A percentile compares a stretch with the other conserved stretches of the same genome.
Conservation (phyloP, 179 eudicot species). For the Beta macrorhiza region DNA sequence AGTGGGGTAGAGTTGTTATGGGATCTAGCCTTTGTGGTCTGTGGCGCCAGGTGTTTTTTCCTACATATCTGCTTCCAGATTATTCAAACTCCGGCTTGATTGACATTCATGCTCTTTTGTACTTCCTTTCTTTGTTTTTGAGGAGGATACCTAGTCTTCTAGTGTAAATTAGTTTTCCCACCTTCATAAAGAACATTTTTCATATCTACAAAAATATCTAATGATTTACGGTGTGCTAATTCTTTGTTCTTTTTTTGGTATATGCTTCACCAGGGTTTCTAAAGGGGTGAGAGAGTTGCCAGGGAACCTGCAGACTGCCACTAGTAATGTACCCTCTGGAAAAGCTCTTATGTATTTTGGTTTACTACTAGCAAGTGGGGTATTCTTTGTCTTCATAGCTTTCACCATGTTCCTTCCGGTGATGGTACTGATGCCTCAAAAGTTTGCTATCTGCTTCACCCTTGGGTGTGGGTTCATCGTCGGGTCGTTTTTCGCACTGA, state of each 20-base stretch:
- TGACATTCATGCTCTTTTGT: background rate
- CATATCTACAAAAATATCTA: background rate
- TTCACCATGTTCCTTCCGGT: slow-evolving; percentile 96
- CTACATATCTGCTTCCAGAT: background rate
- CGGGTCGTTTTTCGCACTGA: slow-evolving; percentile 90
- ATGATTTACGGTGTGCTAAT: background rate
- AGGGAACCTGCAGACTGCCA: slow-evolving; percentile 88
- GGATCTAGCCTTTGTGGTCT: background rate
- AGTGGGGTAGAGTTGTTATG: background rate
- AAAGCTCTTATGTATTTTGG: slow-evolving; percentile 93
- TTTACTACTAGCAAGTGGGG: slow-evolving; percentile 78
- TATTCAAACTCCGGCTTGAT: background rate
- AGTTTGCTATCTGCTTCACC: slow-evolving; percentile 93
- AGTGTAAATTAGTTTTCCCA: background rate
- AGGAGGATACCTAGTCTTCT: background rate
- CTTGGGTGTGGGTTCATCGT: slow-evolving; percentile 83
- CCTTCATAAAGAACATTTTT: background rate
- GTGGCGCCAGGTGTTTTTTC: background rate
- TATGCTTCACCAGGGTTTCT: slow-evolving; percentile 59
- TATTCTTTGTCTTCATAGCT: slow-evolving; percentile 89
- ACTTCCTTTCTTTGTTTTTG: background rate
- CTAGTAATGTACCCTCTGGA: slow-evolving; percentile 83
- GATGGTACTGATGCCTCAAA: slow-evolving; percentile 94
- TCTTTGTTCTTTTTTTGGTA: background rate
- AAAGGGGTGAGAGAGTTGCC: slow-evolving; percentile 89